Base-by-base conservation (phyloP, 352 stramenopile genomes). In the Plasmopara muralis region DNA sequence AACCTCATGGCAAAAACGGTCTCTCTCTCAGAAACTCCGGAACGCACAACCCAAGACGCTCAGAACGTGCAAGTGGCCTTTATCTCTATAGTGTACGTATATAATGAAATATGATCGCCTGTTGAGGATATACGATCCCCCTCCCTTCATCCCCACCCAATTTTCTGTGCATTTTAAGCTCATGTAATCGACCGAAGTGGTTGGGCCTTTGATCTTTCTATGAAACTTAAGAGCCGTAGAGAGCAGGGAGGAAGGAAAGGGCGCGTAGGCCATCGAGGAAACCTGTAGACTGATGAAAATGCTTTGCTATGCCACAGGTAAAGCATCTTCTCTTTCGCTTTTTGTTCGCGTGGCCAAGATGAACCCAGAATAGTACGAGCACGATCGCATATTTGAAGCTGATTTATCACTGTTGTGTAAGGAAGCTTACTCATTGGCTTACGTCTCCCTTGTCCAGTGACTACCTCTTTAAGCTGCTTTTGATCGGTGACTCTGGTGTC, bases 381-480 rank as follows among this genome's bases (percentile, higher is more conserved):
- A 43, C n/a, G 41, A 34, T 25, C 29, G 6, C 20, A 42, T 20
- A 14, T 20, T 42, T 13, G 20, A 38, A 35, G 13, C 37, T 48
- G 29, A 39, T 49, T 57, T 49, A 46, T 43, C 13, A 16, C 12
- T n/a, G 9, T 9, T 31, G 13, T 12, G 38, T 10, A 33, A 40
- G 30, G 25, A 13, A 14, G 2, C 41, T 16, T 12, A 14, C n/a
- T 5, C 20, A 52, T 51, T 74, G 49, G 72, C 55, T 4, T 9
- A 2, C 7, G 33, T 16, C 6, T 57, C n/a, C 43, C 40, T 8
- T 54, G 7, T 68, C 35, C 61, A 96, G 91, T 87, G 97, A 99
- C 75, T 98, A 98, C 75, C 68, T 98, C 44, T 98, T 98, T 73
- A 98, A 98, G 79, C 83, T 98, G 65, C 69, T 98, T 53, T 77